Conservation (phyloP, 176 grass and related monocot species). For the Carex myosuroides region DNA sequence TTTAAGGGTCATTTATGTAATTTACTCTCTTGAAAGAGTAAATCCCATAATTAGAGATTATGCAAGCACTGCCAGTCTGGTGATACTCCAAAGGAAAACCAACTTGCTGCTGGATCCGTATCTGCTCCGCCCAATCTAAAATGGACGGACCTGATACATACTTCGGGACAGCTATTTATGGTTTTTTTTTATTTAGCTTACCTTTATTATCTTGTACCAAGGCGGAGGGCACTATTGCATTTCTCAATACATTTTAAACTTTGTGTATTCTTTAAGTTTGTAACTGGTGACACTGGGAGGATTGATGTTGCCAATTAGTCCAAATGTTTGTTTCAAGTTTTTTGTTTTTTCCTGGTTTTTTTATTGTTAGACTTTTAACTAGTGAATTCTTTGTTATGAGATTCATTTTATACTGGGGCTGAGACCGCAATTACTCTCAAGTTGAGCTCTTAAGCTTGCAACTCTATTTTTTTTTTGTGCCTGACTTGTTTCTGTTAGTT, state of each 20-base stretch:
- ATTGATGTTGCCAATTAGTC: neutral
- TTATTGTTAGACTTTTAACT: neutral
- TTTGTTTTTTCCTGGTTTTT: neutral
- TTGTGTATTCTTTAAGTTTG: neutral
- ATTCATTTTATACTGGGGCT: neutral
- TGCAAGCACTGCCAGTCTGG: neutral
- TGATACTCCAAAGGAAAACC: neutral
- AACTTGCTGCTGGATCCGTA: no score
- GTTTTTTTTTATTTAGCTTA: neutral
- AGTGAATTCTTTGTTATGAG: neutral
- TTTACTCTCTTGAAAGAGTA: neutral
- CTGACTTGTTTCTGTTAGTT: neutral
- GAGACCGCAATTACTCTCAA: neutral
- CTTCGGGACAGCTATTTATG: neutral
- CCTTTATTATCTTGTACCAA: neutral
- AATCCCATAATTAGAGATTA: neutral
- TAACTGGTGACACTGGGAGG: neutral
- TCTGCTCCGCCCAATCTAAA: neutral
- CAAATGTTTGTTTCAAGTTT: neutral
- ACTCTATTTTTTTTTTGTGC: neutral
- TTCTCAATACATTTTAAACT: neutral
- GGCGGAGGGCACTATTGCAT: neutral
- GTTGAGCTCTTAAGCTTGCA: neutral
- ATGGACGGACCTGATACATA: neutral
- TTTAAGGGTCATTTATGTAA: neutral